A percentile compares a stretch with the other conserved stretches of the same genome.
These are phyloP conservation scores for Eucalyptus curtisii DNA, from an alignment of 345 rosid genomes.

Conservation along the genomic window DNA sequence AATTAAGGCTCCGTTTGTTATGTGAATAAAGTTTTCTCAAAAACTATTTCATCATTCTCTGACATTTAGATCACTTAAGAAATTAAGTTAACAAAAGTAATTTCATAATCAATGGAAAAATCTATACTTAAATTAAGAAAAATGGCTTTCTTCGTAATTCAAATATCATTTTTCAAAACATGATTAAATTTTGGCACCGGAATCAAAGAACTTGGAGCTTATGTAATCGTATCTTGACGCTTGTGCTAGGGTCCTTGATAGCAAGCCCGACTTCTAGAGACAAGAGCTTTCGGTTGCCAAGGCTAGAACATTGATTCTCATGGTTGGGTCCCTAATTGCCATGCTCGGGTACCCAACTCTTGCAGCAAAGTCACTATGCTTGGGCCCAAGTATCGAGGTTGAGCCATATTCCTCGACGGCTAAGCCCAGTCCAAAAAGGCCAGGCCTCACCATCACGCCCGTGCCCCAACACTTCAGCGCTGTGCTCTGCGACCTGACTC, in stretches of 20 bases:
- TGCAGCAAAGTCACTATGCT: neutral
- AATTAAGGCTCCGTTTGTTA: neutral
- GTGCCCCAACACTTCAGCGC: neutral
- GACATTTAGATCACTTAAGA: neutral
- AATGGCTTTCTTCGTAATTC: neutral
- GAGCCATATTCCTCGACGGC: neutral
- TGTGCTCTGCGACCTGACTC: neutral
- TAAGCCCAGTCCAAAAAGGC: neutral
- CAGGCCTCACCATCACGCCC: too few relatives aligned
- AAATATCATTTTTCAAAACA: neutral
- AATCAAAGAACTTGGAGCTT: neutral
- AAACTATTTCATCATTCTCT: neutral
- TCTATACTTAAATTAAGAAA: neutral
- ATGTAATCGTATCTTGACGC: fast-evolving
- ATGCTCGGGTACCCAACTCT: neutral
- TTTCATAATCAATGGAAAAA: neutral
- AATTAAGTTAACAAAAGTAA: neutral
- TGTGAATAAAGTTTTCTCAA: neutral
- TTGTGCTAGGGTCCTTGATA: neutral
- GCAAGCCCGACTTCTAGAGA: neutral
- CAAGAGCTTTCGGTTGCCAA: neutral
- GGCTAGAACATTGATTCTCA: too few relatives aligned
- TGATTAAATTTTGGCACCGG: neutral
- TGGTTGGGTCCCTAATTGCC: too few relatives aligned
- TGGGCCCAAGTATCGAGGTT: neutral